Conservation (phyloP, 164 flowering plant species). For the Piper betle region DNA sequence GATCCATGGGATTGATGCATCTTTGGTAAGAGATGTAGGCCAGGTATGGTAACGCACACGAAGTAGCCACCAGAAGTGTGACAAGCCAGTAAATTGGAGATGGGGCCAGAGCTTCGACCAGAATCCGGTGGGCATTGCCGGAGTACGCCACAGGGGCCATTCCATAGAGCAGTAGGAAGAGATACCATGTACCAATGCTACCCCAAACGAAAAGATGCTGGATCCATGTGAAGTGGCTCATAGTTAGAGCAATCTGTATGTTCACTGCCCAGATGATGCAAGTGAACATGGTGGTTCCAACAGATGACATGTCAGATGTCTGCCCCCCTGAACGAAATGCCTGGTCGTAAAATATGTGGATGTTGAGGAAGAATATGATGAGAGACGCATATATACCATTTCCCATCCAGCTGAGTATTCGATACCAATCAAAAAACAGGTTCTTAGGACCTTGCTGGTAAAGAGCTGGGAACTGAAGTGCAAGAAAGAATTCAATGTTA, state of each 20-base stretch:
- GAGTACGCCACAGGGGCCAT: conserved; percentile 29
- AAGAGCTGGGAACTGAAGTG: conserved; percentile 76
- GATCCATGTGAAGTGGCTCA: conserved; percentile 98
- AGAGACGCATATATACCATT: conserved; percentile 76
- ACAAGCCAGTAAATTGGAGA: conserved; percentile 73
- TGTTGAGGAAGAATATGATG: conserved; percentile 57
- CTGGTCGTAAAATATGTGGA: conserved; percentile 48
- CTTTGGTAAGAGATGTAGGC: conserved; percentile 69
- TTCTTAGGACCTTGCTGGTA: conserved; percentile 92
- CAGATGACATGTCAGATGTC: conserved; percentile 65
- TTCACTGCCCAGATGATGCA: conserved; percentile 88
- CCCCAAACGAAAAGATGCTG: conserved; percentile 91
- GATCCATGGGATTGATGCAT: conserved; percentile 79
- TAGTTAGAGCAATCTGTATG: conserved; percentile 80
- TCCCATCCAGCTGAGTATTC: conserved; percentile 90
- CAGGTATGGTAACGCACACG: conserved; percentile 63
- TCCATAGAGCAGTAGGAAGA: conserved; percentile 67
- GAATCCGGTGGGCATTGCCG: conserved; percentile 38
- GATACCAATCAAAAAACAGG: conserved; percentile 78
- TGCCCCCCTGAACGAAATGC: conserved; percentile 72
- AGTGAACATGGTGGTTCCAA: conserved; percentile 91
- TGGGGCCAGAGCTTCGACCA: conserved; percentile 72
- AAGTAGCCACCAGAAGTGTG: conserved; percentile 43
- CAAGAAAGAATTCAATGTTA: too few species aligned
- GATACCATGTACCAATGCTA: conserved; percentile 71